phyloP scores from a whole-genome alignment of 345 rosid species.

The Camelina neglecta region DNA sequence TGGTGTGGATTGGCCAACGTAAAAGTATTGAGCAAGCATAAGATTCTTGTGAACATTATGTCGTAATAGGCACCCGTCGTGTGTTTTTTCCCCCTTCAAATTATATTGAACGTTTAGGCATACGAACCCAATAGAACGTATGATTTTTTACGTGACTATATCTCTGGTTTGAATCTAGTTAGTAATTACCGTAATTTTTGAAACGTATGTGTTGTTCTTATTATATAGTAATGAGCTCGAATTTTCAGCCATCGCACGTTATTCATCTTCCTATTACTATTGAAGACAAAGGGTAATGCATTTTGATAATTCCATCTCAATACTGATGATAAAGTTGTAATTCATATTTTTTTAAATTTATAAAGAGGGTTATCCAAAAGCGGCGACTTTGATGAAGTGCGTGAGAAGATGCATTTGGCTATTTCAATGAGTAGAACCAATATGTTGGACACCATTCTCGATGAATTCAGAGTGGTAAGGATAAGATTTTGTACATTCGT shows the following conservation, averaged over 20 bases:
- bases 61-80: neutral
- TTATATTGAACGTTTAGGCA: neutral
- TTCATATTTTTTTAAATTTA: neutral
- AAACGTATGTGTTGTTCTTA: neutral
- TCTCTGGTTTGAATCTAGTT: neutral
- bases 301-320: neutral
- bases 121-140: neutral
- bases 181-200: neutral
- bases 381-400: neutral
- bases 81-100: neutral
- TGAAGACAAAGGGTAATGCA: neutral
- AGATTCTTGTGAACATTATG: neutral
- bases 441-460: neutral
- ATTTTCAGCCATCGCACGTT: neutral
- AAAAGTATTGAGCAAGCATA: neutral
- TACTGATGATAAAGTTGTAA: neutral
- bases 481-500: neutral
- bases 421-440: conserved; percentile 2
- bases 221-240: neutral
- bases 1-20: neutral
- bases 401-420: conserved; percentile 3
- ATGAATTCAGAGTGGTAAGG: neutral
- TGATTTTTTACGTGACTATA: neutral
- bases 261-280: neutral
- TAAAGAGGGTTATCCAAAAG: neutral